Conservation (phyloP, 2,329 filamentous ascomycete species). For the Grosmannia huntii region DNA sequence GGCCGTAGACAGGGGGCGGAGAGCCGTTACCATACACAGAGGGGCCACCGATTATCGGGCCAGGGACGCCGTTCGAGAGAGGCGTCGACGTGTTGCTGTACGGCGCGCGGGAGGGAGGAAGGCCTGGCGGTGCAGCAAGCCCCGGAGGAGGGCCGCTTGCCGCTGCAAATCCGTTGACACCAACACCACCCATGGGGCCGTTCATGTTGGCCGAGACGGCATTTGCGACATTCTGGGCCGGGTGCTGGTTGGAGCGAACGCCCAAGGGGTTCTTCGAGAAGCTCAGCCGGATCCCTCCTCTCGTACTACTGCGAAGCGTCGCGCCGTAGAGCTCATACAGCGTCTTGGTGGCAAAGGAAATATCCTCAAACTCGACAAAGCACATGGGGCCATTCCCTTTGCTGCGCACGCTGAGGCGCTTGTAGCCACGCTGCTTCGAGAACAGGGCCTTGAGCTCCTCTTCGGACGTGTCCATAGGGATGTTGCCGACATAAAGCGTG, state of each 20-base stretch:
- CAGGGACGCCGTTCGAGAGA: not conserved
- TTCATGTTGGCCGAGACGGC: conserved; percentile 42
- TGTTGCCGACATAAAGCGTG: conserved; percentile 93
- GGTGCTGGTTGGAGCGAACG: conserved; percentile 65
- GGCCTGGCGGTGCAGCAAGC: conserved; percentile 60
- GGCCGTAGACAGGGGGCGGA: conserved; percentile 1
- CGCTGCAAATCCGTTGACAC: conserved; percentile 49
- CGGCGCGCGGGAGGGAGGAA: conserved; percentile 26
- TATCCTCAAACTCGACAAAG: conserved; percentile 95
- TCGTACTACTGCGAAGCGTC: conserved; percentile 78
- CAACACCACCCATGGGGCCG: conserved; percentile 15
- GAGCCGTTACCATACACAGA: conserved; percentile 5
- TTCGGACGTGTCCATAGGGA: conserved; percentile 84
- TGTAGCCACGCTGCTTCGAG: conserved; percentile 87
- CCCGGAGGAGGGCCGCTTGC: conserved; percentile 73
- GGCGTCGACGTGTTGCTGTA: not conserved
- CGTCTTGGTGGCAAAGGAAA: conserved; percentile 82
- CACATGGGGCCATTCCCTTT: conserved; percentile 97
- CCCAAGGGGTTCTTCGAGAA: conserved; percentile 97
- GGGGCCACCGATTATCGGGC: not conserved
- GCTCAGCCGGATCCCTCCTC: conserved; percentile 87
- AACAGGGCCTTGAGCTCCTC: conserved; percentile 93
- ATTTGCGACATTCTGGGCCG: conserved; percentile 22
- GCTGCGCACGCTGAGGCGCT: conserved; percentile 84
- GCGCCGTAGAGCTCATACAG: conserved; percentile 82